phyloP scores from a whole-genome alignment of 495 filamentous ascomycete genomes.

The Aspergillus saccharolyticus region DNA sequence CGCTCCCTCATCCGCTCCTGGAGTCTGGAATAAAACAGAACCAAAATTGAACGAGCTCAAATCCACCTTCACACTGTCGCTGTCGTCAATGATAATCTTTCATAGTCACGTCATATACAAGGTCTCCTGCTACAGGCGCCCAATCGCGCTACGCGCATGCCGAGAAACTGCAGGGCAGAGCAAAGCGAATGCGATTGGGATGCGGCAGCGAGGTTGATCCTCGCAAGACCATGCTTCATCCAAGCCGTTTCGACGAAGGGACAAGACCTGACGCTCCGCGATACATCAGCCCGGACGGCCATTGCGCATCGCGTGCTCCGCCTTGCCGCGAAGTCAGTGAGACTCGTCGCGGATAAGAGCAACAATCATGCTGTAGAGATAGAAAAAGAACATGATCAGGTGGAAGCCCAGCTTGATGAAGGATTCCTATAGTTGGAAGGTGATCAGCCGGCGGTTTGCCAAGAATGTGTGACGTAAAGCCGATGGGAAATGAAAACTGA shows the following conservation, averaged over 20 bases:
- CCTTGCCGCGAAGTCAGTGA: slow-evolving; percentile 53
- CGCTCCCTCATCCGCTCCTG: neutral
- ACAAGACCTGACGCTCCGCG: slow-evolving; percentile 7
- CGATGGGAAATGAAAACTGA: slow-evolving; percentile 29
- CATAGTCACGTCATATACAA: slow-evolving; percentile 19
- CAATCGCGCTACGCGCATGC: neutral
- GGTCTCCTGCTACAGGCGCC: slow-evolving; percentile 8
- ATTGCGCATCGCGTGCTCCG: slow-evolving; percentile 40
- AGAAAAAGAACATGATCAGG: slow-evolving; percentile 99
- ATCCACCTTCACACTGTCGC: slow-evolving; percentile 4
- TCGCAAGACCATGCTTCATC: slow-evolving; percentile 2
- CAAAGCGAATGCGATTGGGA: neutral
- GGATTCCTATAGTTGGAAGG: slow-evolving; percentile 64
- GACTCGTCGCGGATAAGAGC: slow-evolving; percentile 94
- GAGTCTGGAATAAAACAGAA: neutral
- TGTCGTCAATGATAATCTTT: slow-evolving; percentile 16
- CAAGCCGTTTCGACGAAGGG: neutral
- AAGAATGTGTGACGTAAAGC: slow-evolving; percentile 10
- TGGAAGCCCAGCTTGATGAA: slow-evolving; percentile 99
- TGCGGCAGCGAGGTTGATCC: slow-evolving; percentile 1
- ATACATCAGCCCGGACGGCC: slow-evolving; percentile 20
- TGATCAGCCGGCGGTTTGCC: slow-evolving; percentile 7
- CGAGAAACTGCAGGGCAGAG: neutral
- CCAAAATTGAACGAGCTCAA: slow-evolving; percentile 10
- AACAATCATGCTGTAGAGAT: slow-evolving; percentile 99